These are phyloP conservation scores for Xylariaceae sp. DNA, from an alignment of 2,329 filamentous ascomycete species.

Conservation along the genomic window DNA sequence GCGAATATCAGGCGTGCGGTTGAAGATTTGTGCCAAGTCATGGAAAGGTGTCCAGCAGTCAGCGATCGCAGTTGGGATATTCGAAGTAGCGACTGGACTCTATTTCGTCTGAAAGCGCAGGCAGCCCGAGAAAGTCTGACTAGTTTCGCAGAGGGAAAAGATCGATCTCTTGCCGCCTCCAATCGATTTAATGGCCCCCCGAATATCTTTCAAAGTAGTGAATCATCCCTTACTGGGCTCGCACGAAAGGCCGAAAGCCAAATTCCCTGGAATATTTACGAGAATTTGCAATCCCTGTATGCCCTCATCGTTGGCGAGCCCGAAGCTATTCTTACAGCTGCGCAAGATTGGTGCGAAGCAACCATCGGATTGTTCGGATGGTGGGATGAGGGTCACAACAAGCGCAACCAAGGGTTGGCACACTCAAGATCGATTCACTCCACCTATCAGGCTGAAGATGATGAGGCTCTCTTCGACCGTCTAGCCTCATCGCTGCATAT, in stretches of 20 bases:
- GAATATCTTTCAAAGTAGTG: slow-evolving; percentile 33
- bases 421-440: slow-evolving; percentile 39
- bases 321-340: slow-evolving; percentile 66
- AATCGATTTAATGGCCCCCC: slow-evolving; percentile 31
- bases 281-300: slow-evolving; percentile 75
- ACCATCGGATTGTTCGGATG: slow-evolving; percentile 77
- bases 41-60: slow-evolving; percentile 67
- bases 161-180: slow-evolving; percentile 36
- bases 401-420: slow-evolving; percentile 32
- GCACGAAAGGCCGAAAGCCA: slow-evolving; percentile 75
- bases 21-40: slow-evolving; percentile 59
- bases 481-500: slow-evolving; percentile 66
- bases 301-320: slow-evolving; percentile 71
- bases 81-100: slow-evolving; percentile 71
- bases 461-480: slow-evolving; percentile 67
- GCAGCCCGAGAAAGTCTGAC: slow-evolving; percentile 65
- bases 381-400: slow-evolving; percentile 73
- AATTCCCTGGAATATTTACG: slow-evolving; percentile 85
- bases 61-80: slow-evolving; percentile 71
- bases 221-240: slow-evolving; percentile 56
- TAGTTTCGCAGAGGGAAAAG: slow-evolving; percentile 71
- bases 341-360: slow-evolving; percentile 90
- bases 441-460: slow-evolving; percentile 39
- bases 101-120: slow-evolving; percentile 72
- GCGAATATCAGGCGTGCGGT: slow-evolving; percentile 70